Conservation (phyloP, 495 filamentous ascomycete species). For the Ramalina peruviana region DNA sequence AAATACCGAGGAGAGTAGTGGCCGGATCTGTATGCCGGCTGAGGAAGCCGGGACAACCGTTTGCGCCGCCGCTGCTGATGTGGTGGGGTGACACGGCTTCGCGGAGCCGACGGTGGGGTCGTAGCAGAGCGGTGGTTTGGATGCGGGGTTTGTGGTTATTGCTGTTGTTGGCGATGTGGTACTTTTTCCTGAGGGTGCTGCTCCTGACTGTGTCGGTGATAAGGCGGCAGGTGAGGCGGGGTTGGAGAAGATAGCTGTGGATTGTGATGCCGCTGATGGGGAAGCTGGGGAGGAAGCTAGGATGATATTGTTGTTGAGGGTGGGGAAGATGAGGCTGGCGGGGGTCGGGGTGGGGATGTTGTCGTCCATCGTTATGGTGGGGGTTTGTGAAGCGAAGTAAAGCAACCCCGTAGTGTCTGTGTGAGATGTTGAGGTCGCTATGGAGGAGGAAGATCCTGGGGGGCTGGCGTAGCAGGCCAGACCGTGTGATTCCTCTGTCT, state of each 20-base stretch:
- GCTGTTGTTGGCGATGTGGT: background rate
- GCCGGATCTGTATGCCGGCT: background rate
- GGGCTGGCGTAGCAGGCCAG: slow-evolving; percentile 6
- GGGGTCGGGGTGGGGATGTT: too few species aligned
- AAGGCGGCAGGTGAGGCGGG: background rate
- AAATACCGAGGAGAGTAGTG: too few species aligned
- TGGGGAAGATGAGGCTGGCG: too few species aligned
- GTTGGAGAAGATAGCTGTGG: background rate
- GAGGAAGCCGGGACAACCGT: background rate
- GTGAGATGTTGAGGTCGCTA: background rate
- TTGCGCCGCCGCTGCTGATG: background rate
- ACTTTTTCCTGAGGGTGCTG: too few species aligned
- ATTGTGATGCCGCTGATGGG: background rate
- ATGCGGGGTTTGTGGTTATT: slow-evolving; percentile 1
- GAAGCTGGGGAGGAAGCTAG: too few species aligned
- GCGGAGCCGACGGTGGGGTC: slow-evolving; percentile 3
- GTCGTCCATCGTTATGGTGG: too few species aligned
- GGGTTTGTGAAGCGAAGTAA: too few species aligned
- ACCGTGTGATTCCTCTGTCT: background rate
- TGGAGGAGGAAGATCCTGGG: background rate
- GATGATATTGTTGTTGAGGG: too few species aligned
- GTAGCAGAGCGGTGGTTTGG: slow-evolving; percentile 7
- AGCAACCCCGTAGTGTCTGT: background rate
- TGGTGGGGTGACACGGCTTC: background rate
- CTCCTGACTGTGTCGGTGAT: too few species aligned